Evolutionary conservation across 306 rosid genomes (phyloP).

Genomic region (Hippophae rhamnoides): DNA sequence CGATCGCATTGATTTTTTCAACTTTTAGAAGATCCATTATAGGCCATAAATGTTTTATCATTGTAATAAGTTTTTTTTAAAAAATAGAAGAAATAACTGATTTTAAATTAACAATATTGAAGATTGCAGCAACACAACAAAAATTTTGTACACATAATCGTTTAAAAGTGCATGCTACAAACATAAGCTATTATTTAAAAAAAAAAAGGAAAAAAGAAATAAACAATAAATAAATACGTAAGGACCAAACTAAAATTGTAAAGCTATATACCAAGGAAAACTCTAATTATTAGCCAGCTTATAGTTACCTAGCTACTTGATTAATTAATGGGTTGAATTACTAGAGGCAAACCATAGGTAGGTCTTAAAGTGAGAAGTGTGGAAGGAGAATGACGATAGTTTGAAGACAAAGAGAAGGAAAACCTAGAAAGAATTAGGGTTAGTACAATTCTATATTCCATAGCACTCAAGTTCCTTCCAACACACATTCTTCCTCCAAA

Average conservation of each 20-base stretch:
- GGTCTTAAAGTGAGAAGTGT: conserved; percentile 52
- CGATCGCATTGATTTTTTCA: too few species aligned
- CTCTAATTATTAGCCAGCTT: too few species aligned
- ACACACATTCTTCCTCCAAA: conserved; percentile 64
- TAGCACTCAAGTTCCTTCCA: conserved; percentile 43
- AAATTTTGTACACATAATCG: background rate
- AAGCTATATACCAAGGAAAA: too few species aligned
- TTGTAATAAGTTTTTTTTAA: too few species aligned
- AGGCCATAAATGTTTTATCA: too few species aligned
- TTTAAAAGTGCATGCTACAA: too few species aligned
- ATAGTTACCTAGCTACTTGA: too few species aligned
- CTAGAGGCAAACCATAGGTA: conserved; percentile 22
- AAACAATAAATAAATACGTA: too few species aligned
- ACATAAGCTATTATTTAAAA: background rate
- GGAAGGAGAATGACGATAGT: conserved; percentile 40
- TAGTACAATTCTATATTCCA: conserved; percentile 52
- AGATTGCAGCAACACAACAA: conserved; percentile 2
- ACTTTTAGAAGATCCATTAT: too few species aligned
- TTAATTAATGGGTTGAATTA: conserved; percentile 1
- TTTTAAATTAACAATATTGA: background rate
- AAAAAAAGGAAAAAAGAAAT: too few species aligned
- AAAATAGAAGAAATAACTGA: too few species aligned
- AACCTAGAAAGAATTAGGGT: conserved; percentile 46
- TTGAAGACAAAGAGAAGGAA: conserved; percentile 34
- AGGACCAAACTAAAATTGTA: too few species aligned